Evolutionary conservation across 306 rosid species (phyloP).

Genomic region (cucumber (Cucumis sativus)): Cucumber_9930_V3 NC_026659.2:8133501-8134000

Average conservation of each 20-base stretch:
- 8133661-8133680: background rate
- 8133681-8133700: background rate
- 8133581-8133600: background rate
- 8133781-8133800: background rate
- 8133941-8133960: too few relatives aligned
- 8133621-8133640: background rate
- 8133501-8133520: conserved; percentile 26
- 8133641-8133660: background rate
- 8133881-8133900: too few relatives aligned
- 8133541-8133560: background rate
- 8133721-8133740: background rate
- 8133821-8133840: too few relatives aligned
- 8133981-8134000: too few relatives aligned
- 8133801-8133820: too few relatives aligned
- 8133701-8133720: background rate
- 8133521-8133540: conserved; percentile 35
- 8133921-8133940: too few relatives aligned
- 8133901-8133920: too few relatives aligned
- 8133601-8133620: background rate
- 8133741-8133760: background rate
- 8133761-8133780: background rate
- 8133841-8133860: too few relatives aligned
- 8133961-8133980: too few relatives aligned
- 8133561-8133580: background rate
- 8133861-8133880: too few relatives aligned